phyloP scores from a whole-genome alignment of 129 eudicot species.

The Chrysanthemum lavandulifolium region DNA sequence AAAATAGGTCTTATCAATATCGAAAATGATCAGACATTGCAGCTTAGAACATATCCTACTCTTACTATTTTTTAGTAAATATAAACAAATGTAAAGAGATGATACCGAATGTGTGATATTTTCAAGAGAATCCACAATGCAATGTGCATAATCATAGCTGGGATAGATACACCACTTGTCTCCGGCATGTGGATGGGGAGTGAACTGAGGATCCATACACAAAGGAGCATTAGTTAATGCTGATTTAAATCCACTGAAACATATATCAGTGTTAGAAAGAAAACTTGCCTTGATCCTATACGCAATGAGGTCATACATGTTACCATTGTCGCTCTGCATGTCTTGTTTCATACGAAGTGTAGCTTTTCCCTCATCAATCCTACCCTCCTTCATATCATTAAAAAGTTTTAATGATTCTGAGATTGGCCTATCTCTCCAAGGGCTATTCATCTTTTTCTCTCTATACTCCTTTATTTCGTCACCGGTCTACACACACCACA shows the following conservation, averaged over 20 bases:
- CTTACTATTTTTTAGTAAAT: no score
- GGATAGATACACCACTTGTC: slow-evolving; percentile 98
- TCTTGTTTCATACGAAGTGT: slow-evolving; percentile 94
- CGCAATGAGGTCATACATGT: slow-evolving; percentile 96
- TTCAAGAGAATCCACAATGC: slow-evolving; percentile 95
- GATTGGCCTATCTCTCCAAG: slow-evolving; percentile 91
- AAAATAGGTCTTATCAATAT: neutral
- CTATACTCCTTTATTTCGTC: slow-evolving; percentile 87
- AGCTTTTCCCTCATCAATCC: slow-evolving; percentile 94
- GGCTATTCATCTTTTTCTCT: slow-evolving; percentile 90
- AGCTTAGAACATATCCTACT: no score
- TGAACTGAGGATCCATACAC: slow-evolving; percentile 48
- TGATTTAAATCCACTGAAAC: neutral
- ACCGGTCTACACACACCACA: slow-evolving; percentile 44
- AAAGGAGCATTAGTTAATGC: slow-evolving; percentile 13
- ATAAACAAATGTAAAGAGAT: neutral
- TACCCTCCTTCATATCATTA: slow-evolving; percentile 81
- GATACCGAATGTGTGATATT: slow-evolving; percentile 91
- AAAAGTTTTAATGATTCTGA: slow-evolving; percentile 72
- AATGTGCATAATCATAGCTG: slow-evolving; percentile 92
- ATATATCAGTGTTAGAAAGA: neutral
- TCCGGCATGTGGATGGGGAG: slow-evolving; percentile 96
- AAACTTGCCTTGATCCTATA: slow-evolving; percentile 88
- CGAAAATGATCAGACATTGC: neutral
- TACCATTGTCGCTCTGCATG: slow-evolving; percentile 88